Base-by-base conservation (phyloP, 257 asterid species). In the Thymus mandschuricus region DNA sequence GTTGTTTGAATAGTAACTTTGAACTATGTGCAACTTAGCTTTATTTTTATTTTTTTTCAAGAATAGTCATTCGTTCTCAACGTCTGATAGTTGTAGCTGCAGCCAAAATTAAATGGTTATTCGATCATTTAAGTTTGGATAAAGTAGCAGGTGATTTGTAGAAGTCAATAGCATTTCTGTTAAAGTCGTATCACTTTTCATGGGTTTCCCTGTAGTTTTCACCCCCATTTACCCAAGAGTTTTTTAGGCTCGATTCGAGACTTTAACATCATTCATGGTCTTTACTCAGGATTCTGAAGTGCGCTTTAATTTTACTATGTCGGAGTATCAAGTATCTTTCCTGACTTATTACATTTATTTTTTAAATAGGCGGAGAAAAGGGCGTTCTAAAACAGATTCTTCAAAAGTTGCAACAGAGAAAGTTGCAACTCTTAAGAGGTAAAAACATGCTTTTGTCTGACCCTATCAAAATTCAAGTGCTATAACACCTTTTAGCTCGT, bases 311-410 rank as follows among this genome's bases (percentile, higher is more conserved):
- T 49, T 13, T 48, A 12, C 27, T 49, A 12, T 48, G 3, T 29
- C 28, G 12, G 41, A 44, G 9, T 45, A 28, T 10, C 10, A 3
- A 51, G 5, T 51, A 1, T 51, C 15, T 40, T 7, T 55, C 28
- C 8, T 69, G 34, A 8, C 9, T 44, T 64, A 6, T 43, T 27
- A 40, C 44, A 1, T 43, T 4, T 10, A 35, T 21, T 49, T 56
- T 35, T 38, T 9, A 1, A 10, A 13, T 95, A 92, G 97, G 83
- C 81, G 86, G 50, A 78, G 73, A 75, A 77, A 83, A 60, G 84
- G 78, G 70, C 75, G 75, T 13, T 40, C 78, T 44, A 72, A 60
- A 56, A 59, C 68, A 11, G 62, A 51, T 34, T 31, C 88, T 35
- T 76, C 71, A 28, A 82, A 76, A 66, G 84, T 79, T 74, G 85